phyloP scores from a whole-genome alignment of 352 stramenopile genomes.

The Phytopythium vexans region DNA sequence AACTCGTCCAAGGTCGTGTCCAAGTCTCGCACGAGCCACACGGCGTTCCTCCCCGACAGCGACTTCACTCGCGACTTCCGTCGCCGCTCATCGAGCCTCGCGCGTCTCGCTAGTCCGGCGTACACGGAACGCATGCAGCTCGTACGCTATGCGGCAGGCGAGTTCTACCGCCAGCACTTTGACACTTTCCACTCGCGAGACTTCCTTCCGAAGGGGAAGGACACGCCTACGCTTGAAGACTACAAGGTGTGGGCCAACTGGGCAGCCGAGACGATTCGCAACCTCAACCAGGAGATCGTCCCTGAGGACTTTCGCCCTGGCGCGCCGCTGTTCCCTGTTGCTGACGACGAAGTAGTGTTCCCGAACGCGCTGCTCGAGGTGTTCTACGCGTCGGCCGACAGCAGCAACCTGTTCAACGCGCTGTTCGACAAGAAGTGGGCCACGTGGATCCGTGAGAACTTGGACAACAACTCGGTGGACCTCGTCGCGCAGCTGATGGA shows the following conservation, averaged over 20 bases:
- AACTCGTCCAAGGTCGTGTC: slow-evolving; percentile 65
- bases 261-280: slow-evolving; percentile 45
- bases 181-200: slow-evolving; percentile 80
- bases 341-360: slow-evolving; percentile 49
- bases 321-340: slow-evolving; percentile 52
- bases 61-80: slow-evolving; percentile 75
- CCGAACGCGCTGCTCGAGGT: slow-evolving; percentile 57
- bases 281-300: slow-evolving; percentile 35
- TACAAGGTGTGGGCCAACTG: slow-evolving; percentile 68
- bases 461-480: slow-evolving; percentile 48
- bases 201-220: slow-evolving; percentile 50
- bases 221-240: slow-evolving; percentile 43
- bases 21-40: slow-evolving; percentile 74
- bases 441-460: slow-evolving; percentile 55
- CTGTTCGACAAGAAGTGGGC: slow-evolving; percentile 51
- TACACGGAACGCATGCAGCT: slow-evolving; percentile 74
- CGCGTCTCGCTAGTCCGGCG: slow-evolving; percentile 63
- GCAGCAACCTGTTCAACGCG: slow-evolving; percentile 58
- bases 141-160: slow-evolving; percentile 69
- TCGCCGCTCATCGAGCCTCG: slow-evolving; percentile 50
- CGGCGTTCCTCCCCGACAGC: slow-evolving; percentile 64
- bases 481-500: slow-evolving; percentile 43
- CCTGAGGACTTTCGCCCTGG: slow-evolving; percentile 60
- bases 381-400: slow-evolving; percentile 50
- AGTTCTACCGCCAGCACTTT: slow-evolving; percentile 82